These are phyloP conservation scores for Stylonectria norvegica DNA, from an alignment of 2,329 filamentous ascomycete species.

Conservation along the genomic window DNA sequence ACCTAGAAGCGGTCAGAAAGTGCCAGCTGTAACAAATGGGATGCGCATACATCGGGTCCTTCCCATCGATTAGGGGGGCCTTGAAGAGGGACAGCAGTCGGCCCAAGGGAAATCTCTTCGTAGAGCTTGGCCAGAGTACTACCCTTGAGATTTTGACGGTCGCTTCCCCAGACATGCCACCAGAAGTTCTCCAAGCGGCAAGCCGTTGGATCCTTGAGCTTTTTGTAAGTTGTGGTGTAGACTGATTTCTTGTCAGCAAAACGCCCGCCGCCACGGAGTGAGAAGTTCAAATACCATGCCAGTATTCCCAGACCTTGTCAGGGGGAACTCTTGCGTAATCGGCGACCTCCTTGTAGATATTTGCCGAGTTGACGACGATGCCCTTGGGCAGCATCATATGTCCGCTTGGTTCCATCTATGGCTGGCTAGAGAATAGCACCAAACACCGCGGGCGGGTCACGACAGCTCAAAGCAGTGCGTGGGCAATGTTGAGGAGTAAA, in stretches of 20 bases:
- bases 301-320: slow-evolving; percentile 54
- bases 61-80: slow-evolving; percentile 54
- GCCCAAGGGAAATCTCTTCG: slow-evolving; percentile 55
- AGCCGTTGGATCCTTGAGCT: slow-evolving; percentile 59
- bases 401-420: slow-evolving; percentile 34
- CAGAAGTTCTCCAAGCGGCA: slow-evolving; percentile 62
- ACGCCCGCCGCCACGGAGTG: background rate
- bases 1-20: slow-evolving; percentile 23
- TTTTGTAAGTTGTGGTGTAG: slow-evolving; percentile 58
- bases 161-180: slow-evolving; percentile 64
- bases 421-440: slow-evolving; percentile 5
- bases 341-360: slow-evolving; percentile 54
- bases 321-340: slow-evolving; percentile 47
- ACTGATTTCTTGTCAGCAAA: slow-evolving; percentile 37
- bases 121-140: slow-evolving; percentile 53
- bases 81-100: slow-evolving; percentile 54
- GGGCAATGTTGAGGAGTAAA: too few species aligned
- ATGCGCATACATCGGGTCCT: slow-evolving; percentile 42
- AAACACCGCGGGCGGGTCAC: slow-evolving; percentile 6
- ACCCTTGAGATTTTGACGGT: slow-evolving; percentile 51
- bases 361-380: slow-evolving; percentile 51
- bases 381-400: slow-evolving; percentile 54
- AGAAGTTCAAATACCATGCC: slow-evolving; percentile 48
- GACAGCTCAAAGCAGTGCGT: slow-evolving; percentile 1
- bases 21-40: slow-evolving; percentile 5